These are phyloP conservation scores for Ehretia macrophylla DNA, from an alignment of 257 asterid genomes.

Conservation along the genomic window DNA sequence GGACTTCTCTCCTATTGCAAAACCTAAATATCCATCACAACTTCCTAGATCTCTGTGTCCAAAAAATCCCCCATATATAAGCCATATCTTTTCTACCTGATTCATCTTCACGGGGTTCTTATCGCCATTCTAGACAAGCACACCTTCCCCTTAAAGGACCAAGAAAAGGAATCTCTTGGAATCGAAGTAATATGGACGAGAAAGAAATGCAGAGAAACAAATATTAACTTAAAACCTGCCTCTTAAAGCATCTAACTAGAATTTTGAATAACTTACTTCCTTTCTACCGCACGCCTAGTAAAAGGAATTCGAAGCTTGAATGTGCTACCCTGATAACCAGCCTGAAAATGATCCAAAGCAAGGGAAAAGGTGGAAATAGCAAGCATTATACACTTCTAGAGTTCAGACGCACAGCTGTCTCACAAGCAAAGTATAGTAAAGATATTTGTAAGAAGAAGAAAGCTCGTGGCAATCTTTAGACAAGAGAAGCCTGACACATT, in stretches of 20 bases:
- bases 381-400: background rate
- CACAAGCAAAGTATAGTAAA: background rate
- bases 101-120: no score
- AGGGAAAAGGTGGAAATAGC: background rate
- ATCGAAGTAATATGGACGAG: background rate
- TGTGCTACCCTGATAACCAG: constrained; percentile 59
- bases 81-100: no score
- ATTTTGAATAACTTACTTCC: constrained; percentile 60
- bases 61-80: no score
- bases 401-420: background rate
- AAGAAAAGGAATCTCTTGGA: no score
- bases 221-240: background rate
- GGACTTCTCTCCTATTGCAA: no score
- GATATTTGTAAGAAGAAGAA: no score
- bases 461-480: no score
- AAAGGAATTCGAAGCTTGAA: constrained; percentile 93
- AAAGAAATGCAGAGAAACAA: background rate
- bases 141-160: no score
- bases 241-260: constrained; percentile 10
- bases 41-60: no score
- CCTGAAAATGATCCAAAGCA: constrained; percentile 37
- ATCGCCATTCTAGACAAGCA: no score
- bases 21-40: no score
- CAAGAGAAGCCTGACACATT: no score
- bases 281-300: constrained; percentile 69